Evolutionary conservation across 495 filamentous ascomycete species (phyloP).

Genomic region (Symbiotaphrina buchneri): DNA sequence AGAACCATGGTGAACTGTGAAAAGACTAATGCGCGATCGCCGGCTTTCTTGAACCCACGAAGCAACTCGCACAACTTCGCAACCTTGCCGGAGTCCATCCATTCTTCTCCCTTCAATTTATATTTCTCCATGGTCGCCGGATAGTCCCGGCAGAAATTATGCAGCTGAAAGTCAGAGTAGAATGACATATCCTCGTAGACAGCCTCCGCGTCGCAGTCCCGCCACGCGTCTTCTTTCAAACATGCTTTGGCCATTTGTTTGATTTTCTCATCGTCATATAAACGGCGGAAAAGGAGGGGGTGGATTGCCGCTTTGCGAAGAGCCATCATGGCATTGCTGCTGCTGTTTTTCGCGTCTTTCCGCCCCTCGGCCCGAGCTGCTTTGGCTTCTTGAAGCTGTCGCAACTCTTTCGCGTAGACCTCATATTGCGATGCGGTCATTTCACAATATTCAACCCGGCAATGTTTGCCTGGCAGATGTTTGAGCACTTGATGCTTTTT

Average conservation of each 20-base stretch:
- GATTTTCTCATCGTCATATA: constrained; percentile 52
- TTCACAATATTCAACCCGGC: constrained; percentile 53
- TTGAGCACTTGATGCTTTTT: constrained; percentile 90
- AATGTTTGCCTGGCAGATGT: constrained; percentile 64
- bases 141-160: constrained; percentile 52
- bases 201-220: constrained; percentile 33
- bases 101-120: constrained; percentile 48
- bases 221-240: constrained; percentile 37
- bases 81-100: constrained; percentile 89
- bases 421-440: constrained; percentile 43
- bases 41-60: constrained; percentile 46
- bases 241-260: constrained; percentile 57
- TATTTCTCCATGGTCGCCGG: constrained; percentile 44
- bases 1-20: constrained; percentile 82
- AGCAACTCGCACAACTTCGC: constrained; percentile 53
- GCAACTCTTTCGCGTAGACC: constrained; percentile 44
- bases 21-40: constrained; percentile 75
- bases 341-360: constrained; percentile 27
- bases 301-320: constrained; percentile 86
- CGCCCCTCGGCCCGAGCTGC: constrained; percentile 31
- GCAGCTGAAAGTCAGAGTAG: constrained; percentile 65
- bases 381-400: constrained; percentile 28
- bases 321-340: constrained; percentile 63
- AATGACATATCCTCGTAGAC: constrained; percentile 49
- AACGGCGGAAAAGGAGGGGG: constrained; percentile 60